phyloP scores from a whole-genome alignment of 2,329 filamentous ascomycete species.

The Fusarium chuoi region DNA sequence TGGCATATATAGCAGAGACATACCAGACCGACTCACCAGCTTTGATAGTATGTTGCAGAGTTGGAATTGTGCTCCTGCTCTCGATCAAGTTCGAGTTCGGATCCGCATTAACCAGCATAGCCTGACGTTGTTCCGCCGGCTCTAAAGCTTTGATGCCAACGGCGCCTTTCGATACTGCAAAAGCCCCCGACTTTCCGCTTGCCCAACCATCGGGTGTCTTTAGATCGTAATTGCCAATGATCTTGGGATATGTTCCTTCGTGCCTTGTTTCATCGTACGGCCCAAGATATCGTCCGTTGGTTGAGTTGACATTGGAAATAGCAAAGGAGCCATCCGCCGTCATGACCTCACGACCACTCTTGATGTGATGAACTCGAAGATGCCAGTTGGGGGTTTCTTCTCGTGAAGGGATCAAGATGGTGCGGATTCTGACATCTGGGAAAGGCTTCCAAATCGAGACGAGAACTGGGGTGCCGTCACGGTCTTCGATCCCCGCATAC shows the following conservation, averaged over 20 bases:
- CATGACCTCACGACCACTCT: conserved; percentile 69
- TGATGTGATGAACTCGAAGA: conserved; percentile 70
- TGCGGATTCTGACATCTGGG: conserved; percentile 72
- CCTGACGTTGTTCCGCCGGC: conserved; percentile 60
- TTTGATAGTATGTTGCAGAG: conserved; percentile 70
- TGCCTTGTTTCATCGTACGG: conserved; percentile 56
- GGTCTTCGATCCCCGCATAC: conserved; percentile 69
- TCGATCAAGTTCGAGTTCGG: conserved; percentile 83
- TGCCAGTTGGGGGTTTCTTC: conserved; percentile 74
- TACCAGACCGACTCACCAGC: conserved; percentile 72
- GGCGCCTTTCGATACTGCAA: conserved; percentile 66
- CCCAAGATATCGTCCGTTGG: conserved; percentile 62
- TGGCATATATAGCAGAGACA: conserved; percentile 76
- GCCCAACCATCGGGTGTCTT: conserved; percentile 64
- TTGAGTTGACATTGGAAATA: conserved; percentile 65
- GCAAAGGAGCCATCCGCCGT: conserved; percentile 82
- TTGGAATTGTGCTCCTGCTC: conserved; percentile 76
- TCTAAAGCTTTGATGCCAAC: conserved; percentile 68
- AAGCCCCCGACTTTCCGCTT: conserved; percentile 62
- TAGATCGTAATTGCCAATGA: conserved; percentile 70
- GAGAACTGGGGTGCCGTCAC: conserved; percentile 66
- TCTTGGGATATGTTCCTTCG: conserved; percentile 64
- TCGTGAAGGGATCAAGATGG: conserved; percentile 71
- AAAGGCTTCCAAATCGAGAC: conserved; percentile 78
- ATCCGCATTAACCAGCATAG: conserved; percentile 78